Evolutionary conservation across 202 grass and related monocot genomes (phyloP).

Genomic region (Digitaria exilis): DNA sequence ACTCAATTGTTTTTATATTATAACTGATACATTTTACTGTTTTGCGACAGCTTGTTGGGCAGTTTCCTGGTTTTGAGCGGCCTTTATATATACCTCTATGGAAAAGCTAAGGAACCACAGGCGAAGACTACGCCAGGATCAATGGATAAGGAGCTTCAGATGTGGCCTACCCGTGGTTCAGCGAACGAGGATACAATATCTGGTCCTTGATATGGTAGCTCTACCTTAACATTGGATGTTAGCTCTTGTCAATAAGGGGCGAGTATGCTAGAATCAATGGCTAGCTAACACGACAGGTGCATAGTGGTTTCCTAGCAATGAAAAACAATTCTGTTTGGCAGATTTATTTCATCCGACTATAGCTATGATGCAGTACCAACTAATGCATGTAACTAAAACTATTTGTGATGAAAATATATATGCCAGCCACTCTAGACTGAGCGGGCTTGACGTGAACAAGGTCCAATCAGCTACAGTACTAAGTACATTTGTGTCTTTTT

Average conservation of each 20-base stretch:
- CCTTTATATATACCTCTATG: conserved; percentile 2
- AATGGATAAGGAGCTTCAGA: not conserved
- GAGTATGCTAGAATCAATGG: not conserved
- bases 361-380: not conserved
- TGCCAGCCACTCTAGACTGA: not conserved
- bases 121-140: not conserved
- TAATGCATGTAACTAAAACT: not conserved
- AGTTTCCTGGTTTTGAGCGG: not conserved
- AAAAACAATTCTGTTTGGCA: not conserved
- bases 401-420: not conserved
- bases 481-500: not conserved
- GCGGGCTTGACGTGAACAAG: not conserved
- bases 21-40: not conserved
- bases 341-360: not conserved
- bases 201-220: not conserved
- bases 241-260: not conserved
- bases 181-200: not conserved
- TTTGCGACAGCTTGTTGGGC: not conserved
- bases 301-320: not conserved
- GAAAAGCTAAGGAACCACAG: not conserved
- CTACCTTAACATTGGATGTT: not conserved
- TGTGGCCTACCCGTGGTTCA: not conserved
- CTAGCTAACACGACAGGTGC: not conserved
- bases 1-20: not conserved
- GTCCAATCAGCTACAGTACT: not conserved